Base-by-base conservation (phyloP, 2,329 filamentous ascomycete species). In the Dendrostoma leiphaemia region DNA sequence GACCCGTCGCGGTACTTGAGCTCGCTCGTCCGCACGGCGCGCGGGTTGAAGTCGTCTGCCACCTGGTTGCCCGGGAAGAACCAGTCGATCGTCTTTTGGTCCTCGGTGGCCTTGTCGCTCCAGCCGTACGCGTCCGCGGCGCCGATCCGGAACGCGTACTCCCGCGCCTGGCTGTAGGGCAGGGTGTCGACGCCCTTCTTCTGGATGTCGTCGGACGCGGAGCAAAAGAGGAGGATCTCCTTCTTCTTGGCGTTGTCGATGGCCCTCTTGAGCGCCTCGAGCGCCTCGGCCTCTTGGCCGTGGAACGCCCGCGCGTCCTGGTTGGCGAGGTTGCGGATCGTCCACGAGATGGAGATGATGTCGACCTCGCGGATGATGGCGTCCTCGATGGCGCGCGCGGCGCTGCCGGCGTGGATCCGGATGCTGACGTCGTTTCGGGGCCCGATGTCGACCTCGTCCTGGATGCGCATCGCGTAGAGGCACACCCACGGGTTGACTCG, bases 301-400 rank as follows among this genome's bases (percentile, higher is more conserved):
- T 48, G 7, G 17, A 10, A 34, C 9, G 6, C 2, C 17, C 15
- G 23, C 4, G 10, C 21, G 17, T 50, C 37, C 12, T 12, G 10
- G 12, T 15, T 7, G 13, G 37, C 37, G 5, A 41, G 26, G 24
- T 50, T n/a, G 28, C 26, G 26, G 6, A 50, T 50, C n/a, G 48
- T 50, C 48, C 48, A 50, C 0, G 37, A 50, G 21, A 26, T 50
- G n/a, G 48, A 50, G 9, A 50, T 50, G 37, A 50, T 50, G 13
- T 41, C 37, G 26, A 50, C 48, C 2, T 23, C 19, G 3, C 15
- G n/a, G 37, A 31, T 43, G 10, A 50, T 50, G 26, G 48, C 48
- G 9, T 41, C 48, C 12, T 50, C 48, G 6, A 50, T 50, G 10
- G 48, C 48, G 6, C 26, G 23, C 7, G 48, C 48, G 6, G 48